phyloP scores from a whole-genome alignment of 2,329 filamentous ascomycete genomes.

The Neurospora sp. region DNA sequence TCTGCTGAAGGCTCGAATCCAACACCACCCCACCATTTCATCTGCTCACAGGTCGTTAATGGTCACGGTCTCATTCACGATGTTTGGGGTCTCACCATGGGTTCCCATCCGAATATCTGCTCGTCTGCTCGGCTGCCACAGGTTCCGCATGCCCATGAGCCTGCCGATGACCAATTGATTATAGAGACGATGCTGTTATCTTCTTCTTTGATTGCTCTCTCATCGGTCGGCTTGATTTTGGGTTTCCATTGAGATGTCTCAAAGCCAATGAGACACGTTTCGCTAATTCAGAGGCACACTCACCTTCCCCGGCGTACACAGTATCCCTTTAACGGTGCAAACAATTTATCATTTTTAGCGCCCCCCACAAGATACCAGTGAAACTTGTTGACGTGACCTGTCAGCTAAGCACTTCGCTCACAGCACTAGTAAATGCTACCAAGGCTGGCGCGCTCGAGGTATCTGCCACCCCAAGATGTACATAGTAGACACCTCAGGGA shows the following conservation, averaged over 20 bases:
- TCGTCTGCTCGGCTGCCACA: not conserved
- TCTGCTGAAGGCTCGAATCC: constrained; percentile 4
- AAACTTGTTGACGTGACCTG: no score
- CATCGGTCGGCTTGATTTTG: not conserved
- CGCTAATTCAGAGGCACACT: not conserved
- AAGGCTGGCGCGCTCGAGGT: no score
- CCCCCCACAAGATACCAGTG: no score
- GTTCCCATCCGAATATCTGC: not conserved
- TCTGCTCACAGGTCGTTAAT: not conserved
- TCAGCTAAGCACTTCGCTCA: no score
- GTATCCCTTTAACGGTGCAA: no score
- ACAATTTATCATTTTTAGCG: no score
- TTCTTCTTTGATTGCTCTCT: not conserved
- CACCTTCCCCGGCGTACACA: not conserved
- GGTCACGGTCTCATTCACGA: not conserved
- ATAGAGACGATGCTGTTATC: not conserved
- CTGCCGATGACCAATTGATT: not conserved
- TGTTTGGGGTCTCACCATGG: not conserved
- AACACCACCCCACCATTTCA: not conserved
- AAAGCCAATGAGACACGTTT: not conserved
- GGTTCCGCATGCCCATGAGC: not conserved
- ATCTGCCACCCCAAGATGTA: no score
- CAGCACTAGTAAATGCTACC: no score
- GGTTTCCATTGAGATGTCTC: not conserved
- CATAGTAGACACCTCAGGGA: no score